Evolutionary conservation across 805 yeast genomes (phyloP).

Genomic region (Blastobotrys parvus): DNA sequence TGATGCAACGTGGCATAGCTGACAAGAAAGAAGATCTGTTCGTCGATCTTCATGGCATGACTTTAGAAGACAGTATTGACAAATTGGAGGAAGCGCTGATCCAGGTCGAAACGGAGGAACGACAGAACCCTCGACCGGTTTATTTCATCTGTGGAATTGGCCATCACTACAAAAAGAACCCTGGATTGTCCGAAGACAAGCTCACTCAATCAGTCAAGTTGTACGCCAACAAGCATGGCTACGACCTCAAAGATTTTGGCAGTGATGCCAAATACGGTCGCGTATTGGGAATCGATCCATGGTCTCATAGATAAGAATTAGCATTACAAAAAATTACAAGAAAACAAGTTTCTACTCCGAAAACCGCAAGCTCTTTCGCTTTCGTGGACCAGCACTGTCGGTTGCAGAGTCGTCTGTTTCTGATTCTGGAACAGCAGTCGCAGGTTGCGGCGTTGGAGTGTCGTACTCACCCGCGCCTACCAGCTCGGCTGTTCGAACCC

Average conservation of each 20-base stretch:
- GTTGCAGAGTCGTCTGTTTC: neutral
- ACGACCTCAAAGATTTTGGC: constrained; percentile 13
- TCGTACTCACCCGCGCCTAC: constrained; percentile 5
- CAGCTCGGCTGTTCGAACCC: constrained; percentile 79
- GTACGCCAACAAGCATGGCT: constrained; percentile 31
- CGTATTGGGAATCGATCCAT: constrained; percentile 36
- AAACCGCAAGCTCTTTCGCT: constrained; percentile 18
- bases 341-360: constrained; percentile 7
- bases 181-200: constrained; percentile 22
- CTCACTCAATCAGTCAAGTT: constrained; percentile 25
- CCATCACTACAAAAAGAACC: constrained; percentile 23
- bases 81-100: constrained; percentile 20
- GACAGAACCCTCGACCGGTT: constrained; percentile 21
- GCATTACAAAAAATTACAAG: neutral
- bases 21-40: constrained; percentile 19
- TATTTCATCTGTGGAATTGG: constrained; percentile 30
- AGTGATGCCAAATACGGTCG: constrained; percentile 26
- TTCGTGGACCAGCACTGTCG: constrained; percentile 6
- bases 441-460: neutral
- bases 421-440: constrained; percentile 1
- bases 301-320: constrained; percentile 20
- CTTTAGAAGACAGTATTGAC: constrained; percentile 28
- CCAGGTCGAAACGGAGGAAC: constrained; percentile 17
- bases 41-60: constrained; percentile 30
- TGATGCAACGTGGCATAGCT: no score